Evolutionary conservation across 163 green algal genomes (phyloP), one percentile per base, ranked within the genome.

Genomic region (Chlorella variabilis): DNA sequence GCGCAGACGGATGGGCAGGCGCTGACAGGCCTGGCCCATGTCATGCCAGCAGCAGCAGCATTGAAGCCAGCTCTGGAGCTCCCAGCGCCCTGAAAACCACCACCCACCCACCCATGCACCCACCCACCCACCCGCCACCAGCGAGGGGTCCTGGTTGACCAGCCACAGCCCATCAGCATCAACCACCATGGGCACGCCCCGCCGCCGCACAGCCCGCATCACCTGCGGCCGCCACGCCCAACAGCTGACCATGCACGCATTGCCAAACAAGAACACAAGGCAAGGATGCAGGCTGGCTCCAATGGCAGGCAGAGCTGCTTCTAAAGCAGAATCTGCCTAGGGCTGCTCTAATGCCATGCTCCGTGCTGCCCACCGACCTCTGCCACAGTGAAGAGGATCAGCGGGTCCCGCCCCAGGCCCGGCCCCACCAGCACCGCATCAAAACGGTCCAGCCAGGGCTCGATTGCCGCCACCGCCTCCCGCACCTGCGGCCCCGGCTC

Each of bases 391-490:
- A 51, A 27, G 15, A 91, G 71, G 29, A 92, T 80, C 38, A 87
- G 59, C 5, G 87, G 80, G 71, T 98, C 92, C 0, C 90, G 71
- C 6, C 96, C 96, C 31, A 99, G 88, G 0, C 96, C 96, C 1
- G 96, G 96, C 0, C 96, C 96, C 21, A 98, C 89, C 27, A 98
- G 86, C 49, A 98, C 67, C 1, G 81, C 87, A 71, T 92, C 85
- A 68, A 98, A 91, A 2, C 90, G 85, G 41, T 85, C 69, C 61
- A 97, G 66, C 93, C 93, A 97, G 21, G 84, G 54, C 27, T 75
- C 36, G 5, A 93, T 85, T n/a, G 80, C 71, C 0, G 42, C 71
- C 21, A 87, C 29, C 1, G 84, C 79, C 11, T 71, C 48, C 17
- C 71, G 31, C 63, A n/a, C n/a, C n/a, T 70, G 45, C 25, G 90